Evolutionary conservation across 2,329 filamentous ascomycete genomes (phyloP), one percentile per base, ranked within the genome.

Genomic region (Blumeriella jaapii): DNA sequence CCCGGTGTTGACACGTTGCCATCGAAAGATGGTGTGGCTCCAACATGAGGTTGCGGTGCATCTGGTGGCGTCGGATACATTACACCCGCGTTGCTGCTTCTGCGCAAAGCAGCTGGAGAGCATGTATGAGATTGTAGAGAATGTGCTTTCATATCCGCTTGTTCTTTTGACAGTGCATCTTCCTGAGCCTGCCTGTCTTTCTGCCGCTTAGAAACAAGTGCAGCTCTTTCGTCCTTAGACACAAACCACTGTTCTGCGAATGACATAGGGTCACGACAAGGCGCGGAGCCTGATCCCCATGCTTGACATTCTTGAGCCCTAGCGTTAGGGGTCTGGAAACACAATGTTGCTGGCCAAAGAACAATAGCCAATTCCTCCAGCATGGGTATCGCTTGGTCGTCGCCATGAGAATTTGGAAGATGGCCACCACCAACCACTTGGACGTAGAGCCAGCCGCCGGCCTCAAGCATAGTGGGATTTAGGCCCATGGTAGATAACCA

Each of bases 21-120:
- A 38, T 78, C 74, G 34, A 75, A 62, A 2, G 68, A 68, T 3
- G 71, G 68, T 1, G 70, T 71, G 5, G 68, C 62, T 3, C 65
- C 73, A 7, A 65, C 56, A 2, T 60, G 57, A 33, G 65, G 63
- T 25, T 74, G 73, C 12, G 78, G 59, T 10, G 67, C 76, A 51
- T 82, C 78, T 8, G 79, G 79, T 2, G 79, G 79, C 5, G 79
- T 84, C 6, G 76, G 78, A 52, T 84, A 83, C 57, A 83, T 74
- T 2, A 69, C 66, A 26, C 70, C 68, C 15, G 62, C 50, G 35
- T 53, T 64, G 44, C 63, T 68, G 23, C 67, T 58, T 47, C 70
- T 61, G 42, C 71, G 64, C 5, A 70, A 48, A 11, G 62, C 59
- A 13, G 68, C 46, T 5, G 71, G 68, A 6, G 73, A 74, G 31